phyloP scores from a whole-genome alignment of 352 stramenopile genomes.

The Phytophthora colocasiae region DNA sequence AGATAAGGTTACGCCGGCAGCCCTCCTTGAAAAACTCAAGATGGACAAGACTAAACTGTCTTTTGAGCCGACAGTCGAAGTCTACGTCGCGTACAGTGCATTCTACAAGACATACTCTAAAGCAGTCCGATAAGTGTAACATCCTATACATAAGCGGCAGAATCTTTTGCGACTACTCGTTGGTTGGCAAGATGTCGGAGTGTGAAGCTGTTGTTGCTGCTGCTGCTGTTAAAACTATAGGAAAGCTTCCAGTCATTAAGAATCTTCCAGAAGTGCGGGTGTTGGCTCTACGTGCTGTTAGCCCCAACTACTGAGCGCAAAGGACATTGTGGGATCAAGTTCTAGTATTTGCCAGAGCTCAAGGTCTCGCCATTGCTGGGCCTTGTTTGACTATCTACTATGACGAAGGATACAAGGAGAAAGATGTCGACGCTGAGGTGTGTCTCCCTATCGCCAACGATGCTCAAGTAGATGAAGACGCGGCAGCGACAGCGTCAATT shows the following conservation, averaged over 20 bases:
- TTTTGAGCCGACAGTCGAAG: not conserved
- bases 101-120: not conserved
- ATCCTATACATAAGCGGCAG: too few species aligned
- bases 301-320: slow-evolving; percentile 58
- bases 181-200: slow-evolving; percentile 16
- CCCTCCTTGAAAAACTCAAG: not conserved
- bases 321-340: slow-evolving; percentile 45
- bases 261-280: slow-evolving; percentile 38
- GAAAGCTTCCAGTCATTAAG: slow-evolving; percentile 38
- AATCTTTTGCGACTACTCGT: too few species aligned
- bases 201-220: slow-evolving; percentile 22
- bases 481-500: slow-evolving; percentile 17
- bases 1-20: not conserved
- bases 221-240: slow-evolving; percentile 18
- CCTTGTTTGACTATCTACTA: slow-evolving; percentile 52
- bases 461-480: slow-evolving; percentile 18
- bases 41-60: slow-evolving; percentile 2
- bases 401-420: slow-evolving; percentile 50
- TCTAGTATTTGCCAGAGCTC: slow-evolving; percentile 28
- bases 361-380: slow-evolving; percentile 23
- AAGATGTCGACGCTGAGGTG: slow-evolving; percentile 55
- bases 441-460: slow-evolving; percentile 46
- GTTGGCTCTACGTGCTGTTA: slow-evolving; percentile 42
- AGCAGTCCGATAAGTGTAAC: not conserved
- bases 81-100: slow-evolving; percentile 4